Percentiles rank a stretch among this genome's conserved stretches.
Conservation (phyloP, 2,329 filamentous ascomycete species). For the Fusarium longipes region DNA sequence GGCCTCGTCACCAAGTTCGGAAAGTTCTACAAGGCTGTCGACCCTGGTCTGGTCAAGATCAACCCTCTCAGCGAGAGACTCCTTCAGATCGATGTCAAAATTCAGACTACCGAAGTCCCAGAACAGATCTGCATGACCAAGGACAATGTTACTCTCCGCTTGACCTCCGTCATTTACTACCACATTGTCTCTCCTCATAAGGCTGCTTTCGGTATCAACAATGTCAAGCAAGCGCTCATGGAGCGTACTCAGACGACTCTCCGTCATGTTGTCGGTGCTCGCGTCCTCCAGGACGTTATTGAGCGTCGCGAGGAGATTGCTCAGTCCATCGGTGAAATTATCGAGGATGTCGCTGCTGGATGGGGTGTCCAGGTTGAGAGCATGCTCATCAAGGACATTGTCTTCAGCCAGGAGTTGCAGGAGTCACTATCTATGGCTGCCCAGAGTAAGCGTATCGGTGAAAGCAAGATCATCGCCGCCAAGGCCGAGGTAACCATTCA, state of each 20-base stretch:
- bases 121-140: slow-evolving; percentile 99
- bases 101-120: slow-evolving; percentile 97
- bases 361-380: slow-evolving; percentile 98
- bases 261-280: slow-evolving; percentile 94
- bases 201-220: slow-evolving; percentile 94
- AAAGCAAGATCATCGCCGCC: slow-evolving; percentile 97
- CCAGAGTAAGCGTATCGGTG: slow-evolving; percentile 97
- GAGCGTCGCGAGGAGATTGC: slow-evolving; percentile 98
- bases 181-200: slow-evolving; percentile 96
- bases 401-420: slow-evolving; percentile 95
- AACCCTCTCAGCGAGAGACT: slow-evolving; percentile 93
- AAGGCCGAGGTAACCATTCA: slow-evolving; percentile 75
- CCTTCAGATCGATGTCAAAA: slow-evolving; percentile 97
- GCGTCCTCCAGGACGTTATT: slow-evolving; percentile 96
- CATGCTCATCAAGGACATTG: slow-evolving; percentile 99
- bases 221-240: slow-evolving; percentile 94
- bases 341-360: slow-evolving; percentile 90
- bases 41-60: slow-evolving; percentile 96
- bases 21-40: slow-evolving; percentile 92
- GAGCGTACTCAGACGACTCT: slow-evolving; percentile 98
- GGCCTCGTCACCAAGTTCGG: slow-evolving; percentile 97
- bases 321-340: slow-evolving; percentile 94
- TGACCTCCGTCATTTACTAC: slow-evolving; percentile 99
- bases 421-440: slow-evolving; percentile 98
- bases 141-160: slow-evolving; percentile 93